Evolutionary conservation across 1,284 basidiomycete species (phyloP).

Genomic region (Cutaneotrichosporon sp.): DNA sequence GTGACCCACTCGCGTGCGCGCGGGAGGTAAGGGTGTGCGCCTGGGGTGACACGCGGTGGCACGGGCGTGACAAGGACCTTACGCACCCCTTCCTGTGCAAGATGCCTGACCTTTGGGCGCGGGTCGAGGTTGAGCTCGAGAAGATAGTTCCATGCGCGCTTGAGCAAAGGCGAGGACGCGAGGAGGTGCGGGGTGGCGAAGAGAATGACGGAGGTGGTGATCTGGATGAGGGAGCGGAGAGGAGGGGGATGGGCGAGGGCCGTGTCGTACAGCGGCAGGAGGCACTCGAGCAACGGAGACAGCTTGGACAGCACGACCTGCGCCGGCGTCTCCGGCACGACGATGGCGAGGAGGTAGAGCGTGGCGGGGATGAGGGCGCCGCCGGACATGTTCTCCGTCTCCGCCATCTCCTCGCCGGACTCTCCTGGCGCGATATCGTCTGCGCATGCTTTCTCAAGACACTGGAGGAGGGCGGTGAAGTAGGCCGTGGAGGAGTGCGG

Average conservation of each 20-base stretch:
- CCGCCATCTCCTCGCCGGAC: conserved; percentile 41
- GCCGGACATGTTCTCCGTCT: conserved; percentile 53
- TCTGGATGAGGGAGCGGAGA: conserved; percentile 51
- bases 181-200: conserved; percentile 61
- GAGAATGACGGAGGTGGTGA: conserved; percentile 64
- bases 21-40: conserved; percentile 72
- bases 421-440: conserved; percentile 33
- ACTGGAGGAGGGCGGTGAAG: conserved; percentile 69
- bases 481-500: conserved; percentile 78
- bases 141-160: conserved; percentile 63
- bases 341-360: conserved; percentile 79
- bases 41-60: conserved; percentile 58
- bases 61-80: conserved; percentile 71
- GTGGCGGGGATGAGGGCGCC: conserved; percentile 79
- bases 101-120: conserved; percentile 88
- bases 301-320: conserved; percentile 44
- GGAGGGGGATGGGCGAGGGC: conserved; percentile 47
- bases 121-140: conserved; percentile 79
- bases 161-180: conserved; percentile 64
- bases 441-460: conserved; percentile 44
- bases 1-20: conserved; percentile 75
- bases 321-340: conserved; percentile 63
- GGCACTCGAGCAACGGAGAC: conserved; percentile 56
- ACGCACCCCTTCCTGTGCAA: conserved; percentile 77
- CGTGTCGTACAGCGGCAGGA: conserved; percentile 64